Base-by-base conservation (phyloP, 768 basidiomycete species). In the Boletus tylopilopsis region DNA sequence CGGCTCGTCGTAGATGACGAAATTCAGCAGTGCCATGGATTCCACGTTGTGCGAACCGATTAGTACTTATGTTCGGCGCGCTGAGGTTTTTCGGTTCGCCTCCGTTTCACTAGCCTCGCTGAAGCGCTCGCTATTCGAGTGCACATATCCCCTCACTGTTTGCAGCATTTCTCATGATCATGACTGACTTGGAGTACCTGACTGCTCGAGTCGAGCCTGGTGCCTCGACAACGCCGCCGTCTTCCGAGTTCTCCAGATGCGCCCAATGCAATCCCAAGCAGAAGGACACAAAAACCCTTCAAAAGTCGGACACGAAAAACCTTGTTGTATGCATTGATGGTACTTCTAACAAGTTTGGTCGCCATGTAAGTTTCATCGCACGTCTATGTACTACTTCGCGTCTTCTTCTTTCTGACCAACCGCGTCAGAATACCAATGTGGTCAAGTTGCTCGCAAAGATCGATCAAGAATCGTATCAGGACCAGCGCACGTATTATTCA, bases 371-470 rank as follows among this genome's bases (percentile, higher is more conserved):
- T 9, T 29, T 29, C 27, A 34, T 10, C 24, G 7, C 33, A 21
- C 23, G 6, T n/a, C 12, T 21, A 2, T n/a, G n/a, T n/a, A n/a
- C n/a, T n/a, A n/a, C 15, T 22, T 33, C 36, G 4, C 10, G 3
- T 6, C 3, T 2, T 19, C 21, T n/a, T 37, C 30, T n/a, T 22
- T 32, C 49, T 62, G 11, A 63, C 23, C 7, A 21, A 11, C 8
- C 10, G 25, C 18, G 19, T 6, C 47, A 74, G 73, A 71, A 69
- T 33, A 70, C 69, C 44, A 69, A 72, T 23, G 59, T 73, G 18
- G 55, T 71, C 15, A 68, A 71, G 43, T 42, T 73, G 2, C 69
- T 69, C 37, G 55, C 52, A 25, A 61, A 57, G 5, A 49, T 72
- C 19, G 48, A 63, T 18, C 42, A 51, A 4, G 51, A 64, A 34